Base-by-base conservation (phyloP, 495 filamentous ascomycete genomes). In the Annulohypoxylon moriforme region DNA sequence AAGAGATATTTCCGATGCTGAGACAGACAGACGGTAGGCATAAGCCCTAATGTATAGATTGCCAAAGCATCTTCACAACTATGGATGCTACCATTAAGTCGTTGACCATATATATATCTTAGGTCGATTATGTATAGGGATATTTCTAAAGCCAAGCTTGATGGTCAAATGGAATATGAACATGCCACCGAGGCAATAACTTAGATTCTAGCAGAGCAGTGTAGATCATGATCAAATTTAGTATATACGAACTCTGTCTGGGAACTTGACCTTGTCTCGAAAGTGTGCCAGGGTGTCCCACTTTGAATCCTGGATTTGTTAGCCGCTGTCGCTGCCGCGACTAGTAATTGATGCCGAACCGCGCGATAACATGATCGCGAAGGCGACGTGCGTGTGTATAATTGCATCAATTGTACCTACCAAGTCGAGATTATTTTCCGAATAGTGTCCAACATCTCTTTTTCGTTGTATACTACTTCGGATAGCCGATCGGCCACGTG, bases 1-100 rank as follows among this genome's bases (percentile, higher is more conserved):
- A 84, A 85, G 69, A 88, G 87, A 73, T 96, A 96, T 78, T 88
- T 94, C 77, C 90, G 93, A 3, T 94, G 92, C 78, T 96, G 74
- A 86, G 50, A 62, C 31, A 86, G 47, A 68, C 27, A 73, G 38
- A 72, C 59, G 44, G 61, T 69, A 66, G 50, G 60, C 67, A 52
- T 71, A 62, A 56, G 55, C 62, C 31, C 24, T 13, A 34, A 63
- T 63, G 57, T 24, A 56, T 56, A 62, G 31, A 27, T 60, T 31
- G 55, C 22, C 22, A 60, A 9, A 14, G 24, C 44, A 49, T 6
- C 56, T 22, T 20, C 27, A 22, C 40, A 2, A 29, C 34, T 13
- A 18, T 52, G 31, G 11, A n/a, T 58, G 14, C 8, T 31, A 25
- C 18, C 5, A 50, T 31, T 24, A 57, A 56, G 46, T 60, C 14